Base-by-base conservation (phyloP, 106 monocot species). In the Hemerocallis citrina region DNA sequence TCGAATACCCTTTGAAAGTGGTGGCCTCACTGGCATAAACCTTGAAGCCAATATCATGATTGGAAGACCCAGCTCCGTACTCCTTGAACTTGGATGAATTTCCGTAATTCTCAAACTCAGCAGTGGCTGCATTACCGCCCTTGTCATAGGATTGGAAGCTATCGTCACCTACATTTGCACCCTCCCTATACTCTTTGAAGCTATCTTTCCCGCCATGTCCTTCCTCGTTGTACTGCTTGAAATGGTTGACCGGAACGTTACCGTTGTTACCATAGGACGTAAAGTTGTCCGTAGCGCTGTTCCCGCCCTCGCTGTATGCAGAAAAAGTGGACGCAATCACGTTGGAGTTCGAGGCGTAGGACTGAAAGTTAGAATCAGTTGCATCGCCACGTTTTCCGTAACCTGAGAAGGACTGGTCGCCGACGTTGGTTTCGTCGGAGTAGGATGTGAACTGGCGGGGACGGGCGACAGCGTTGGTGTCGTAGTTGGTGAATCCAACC, bases 401-500 rank as follows among this genome's bases (percentile, higher is more conserved):
- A 28, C 83, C 80, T 61, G 75, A 41, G 77, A 98, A 98, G 58
- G 64, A 56, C 74, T 84, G 79, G 30, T 61, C 66, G 34, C 96
- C 96, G 68, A 81, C 64, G 70, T 98, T 98, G 59, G 84, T 55
- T 23, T 81, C 69, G 42, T 76, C 67, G 39, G 81, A 68, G 75
- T 98, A 98, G 65, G 48, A 27, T 8, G 65, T 12, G 77, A 98
- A 98, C 2, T 11, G 10, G 62, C 39, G 56, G 6, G 2, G 6
- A 24, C 76, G 83, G 29, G 68, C 81, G 66, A 58, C 57, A 57
- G 79, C 63, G 10, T 48, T 35, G 49, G 83, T 60, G 47, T 71
- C 81, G 75, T 98, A 98, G 79, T 79, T 91, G 48, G 64, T 74
- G 79, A 98, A 98, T 43, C 55, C 74, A 33, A 83, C 73, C 34